Evolutionary conservation across 805 yeast species (phyloP).

Genomic region (Kuraishia piskuri): DNA sequence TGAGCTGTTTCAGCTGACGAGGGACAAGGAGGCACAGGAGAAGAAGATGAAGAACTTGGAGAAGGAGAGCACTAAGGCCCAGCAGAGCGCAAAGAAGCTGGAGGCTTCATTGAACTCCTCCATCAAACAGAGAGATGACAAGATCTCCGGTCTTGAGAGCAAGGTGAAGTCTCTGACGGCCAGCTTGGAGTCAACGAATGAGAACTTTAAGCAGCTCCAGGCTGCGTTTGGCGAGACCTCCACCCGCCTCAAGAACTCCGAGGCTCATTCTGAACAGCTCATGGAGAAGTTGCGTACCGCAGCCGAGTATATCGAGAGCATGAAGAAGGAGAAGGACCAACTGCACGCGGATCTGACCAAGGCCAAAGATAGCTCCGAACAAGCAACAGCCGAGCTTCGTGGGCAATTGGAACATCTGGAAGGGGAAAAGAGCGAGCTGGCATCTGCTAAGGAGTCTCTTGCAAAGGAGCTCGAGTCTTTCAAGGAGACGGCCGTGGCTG

Average conservation of each 20-base stretch:
- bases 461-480: conserved; percentile 1
- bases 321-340: conserved; percentile 9
- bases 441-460: conserved; percentile 2
- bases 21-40: conserved; percentile 46
- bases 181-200: conserved; percentile 13
- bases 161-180: conserved; percentile 7
- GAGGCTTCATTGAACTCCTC: conserved; percentile 17
- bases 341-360: background rate
- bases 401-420: conserved; percentile 1
- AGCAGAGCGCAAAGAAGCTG: conserved; percentile 26
- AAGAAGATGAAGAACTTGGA: conserved; percentile 32
- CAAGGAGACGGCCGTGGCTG: background rate
- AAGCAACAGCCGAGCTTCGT: background rate
- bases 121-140: conserved; percentile 13
- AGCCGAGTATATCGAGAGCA: conserved; percentile 16
- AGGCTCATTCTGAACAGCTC: conserved; percentile 13
- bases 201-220: conserved; percentile 18
- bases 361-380: background rate
- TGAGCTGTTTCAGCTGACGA: conserved; percentile 61
- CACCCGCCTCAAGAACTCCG: conserved; percentile 15
- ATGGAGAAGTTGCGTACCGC: conserved; percentile 16
- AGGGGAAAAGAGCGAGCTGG: conserved; percentile 2
- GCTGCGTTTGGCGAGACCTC: conserved; percentile 14
- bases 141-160: conserved; percentile 13
- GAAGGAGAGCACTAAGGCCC: conserved; percentile 25